A percentile compares a stretch with the other conserved stretches of the same genome.
Evolutionary conservation across 768 basidiomycete species (phyloP).

Genomic region (Auriscalpium microsporum): DNA sequence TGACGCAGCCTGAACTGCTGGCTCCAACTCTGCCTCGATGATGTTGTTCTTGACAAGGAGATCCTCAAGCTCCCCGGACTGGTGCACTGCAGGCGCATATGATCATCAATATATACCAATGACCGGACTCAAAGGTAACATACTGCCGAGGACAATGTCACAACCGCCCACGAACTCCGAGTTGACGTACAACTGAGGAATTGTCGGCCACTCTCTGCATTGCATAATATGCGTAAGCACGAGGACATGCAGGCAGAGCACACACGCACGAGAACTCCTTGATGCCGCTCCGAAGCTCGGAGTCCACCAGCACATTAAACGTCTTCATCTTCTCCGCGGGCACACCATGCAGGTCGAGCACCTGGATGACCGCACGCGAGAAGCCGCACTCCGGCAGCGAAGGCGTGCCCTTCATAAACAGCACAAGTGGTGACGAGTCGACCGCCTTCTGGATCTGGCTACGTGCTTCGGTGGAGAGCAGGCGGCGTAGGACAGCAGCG

Average conservation of each 20-base stretch:
- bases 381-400: constrained; percentile 87
- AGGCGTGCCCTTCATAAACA: constrained; percentile 98
- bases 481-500: constrained; percentile 29
- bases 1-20: constrained; percentile 12
- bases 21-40: constrained; percentile 35
- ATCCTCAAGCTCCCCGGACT: constrained; percentile 85
- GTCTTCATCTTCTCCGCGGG: constrained; percentile 75
- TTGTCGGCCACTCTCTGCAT: constrained; percentile 90
- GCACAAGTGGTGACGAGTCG: constrained; percentile 66
- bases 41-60: constrained; percentile 66
- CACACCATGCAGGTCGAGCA: constrained; percentile 80
- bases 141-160: constrained; percentile 87
- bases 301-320: constrained; percentile 84
- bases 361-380: constrained; percentile 87
- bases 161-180: constrained; percentile 97
- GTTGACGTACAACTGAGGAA: constrained; percentile 90
- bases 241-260: not conserved
- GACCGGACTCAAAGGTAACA: constrained; percentile 27
- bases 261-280: constrained; percentile 94
- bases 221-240: not conserved
- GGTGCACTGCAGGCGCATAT: constrained; percentile 66
- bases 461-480: constrained; percentile 55
- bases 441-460: constrained; percentile 67
- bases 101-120: not conserved
- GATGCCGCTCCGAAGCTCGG: constrained; percentile 74